A percentile compares a stretch with the other conserved stretches of the same genome.
Conservation (phyloP, 1,284 basidiomycete genomes). For the Heterobasidion parviporum region DNA sequence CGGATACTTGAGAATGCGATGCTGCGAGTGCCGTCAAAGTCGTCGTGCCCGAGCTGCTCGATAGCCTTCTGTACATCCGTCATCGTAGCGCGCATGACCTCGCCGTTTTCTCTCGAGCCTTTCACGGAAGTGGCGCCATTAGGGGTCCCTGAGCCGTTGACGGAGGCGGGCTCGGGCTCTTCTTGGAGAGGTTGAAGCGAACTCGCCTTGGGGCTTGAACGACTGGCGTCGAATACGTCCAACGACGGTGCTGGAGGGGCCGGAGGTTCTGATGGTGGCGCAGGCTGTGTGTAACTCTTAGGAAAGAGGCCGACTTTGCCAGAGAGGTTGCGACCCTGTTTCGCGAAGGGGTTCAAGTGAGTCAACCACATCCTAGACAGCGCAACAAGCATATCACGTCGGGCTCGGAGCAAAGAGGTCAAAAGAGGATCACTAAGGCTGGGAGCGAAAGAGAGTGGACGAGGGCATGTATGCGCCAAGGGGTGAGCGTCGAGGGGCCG, state of each 20-base stretch:
- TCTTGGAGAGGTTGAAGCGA: neutral
- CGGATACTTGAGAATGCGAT: conserved; percentile 66
- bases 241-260: conserved; percentile 5
- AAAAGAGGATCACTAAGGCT: too few relatives aligned
- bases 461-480: too few relatives aligned
- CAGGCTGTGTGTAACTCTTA: conserved; percentile 76
- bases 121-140: neutral
- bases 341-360: neutral
- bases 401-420: too few relatives aligned
- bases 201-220: neutral
- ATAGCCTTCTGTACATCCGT: conserved; percentile 85
- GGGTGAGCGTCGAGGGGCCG: too few relatives aligned
- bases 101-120: conserved; percentile 29
- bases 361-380: too few relatives aligned
- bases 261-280: conserved; percentile 30
- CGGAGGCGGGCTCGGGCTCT: neutral
- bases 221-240: neutral
- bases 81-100: conserved; percentile 78
- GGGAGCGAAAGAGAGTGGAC: too few relatives aligned
- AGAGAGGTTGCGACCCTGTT: conserved; percentile 74
- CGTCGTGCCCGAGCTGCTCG: conserved; percentile 57
- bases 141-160: neutral
- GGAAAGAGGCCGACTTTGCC: conserved; percentile 90
- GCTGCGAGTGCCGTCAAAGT: conserved; percentile 48
- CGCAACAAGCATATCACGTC: too few relatives aligned